phyloP scores from a whole-genome alignment of 129 eudicot genomes.

The Scalesia atractyloides region DNA sequence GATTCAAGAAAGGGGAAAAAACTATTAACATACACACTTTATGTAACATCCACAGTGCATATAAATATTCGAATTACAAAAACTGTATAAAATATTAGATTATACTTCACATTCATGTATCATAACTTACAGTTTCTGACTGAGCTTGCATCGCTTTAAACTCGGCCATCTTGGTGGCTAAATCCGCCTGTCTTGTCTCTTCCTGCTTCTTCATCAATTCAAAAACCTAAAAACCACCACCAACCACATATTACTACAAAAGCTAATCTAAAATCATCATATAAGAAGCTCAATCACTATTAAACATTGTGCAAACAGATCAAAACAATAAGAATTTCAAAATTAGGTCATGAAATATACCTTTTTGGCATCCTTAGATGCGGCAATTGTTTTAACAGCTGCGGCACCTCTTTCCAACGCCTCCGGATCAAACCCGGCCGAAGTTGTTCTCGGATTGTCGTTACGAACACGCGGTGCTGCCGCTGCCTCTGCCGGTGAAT shows the following conservation, averaged over 20 bases:
- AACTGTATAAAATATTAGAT: too few species aligned
- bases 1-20: neutral
- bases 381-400: constrained; percentile 53
- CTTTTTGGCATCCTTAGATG: constrained; percentile 66
- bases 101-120: constrained; percentile 2
- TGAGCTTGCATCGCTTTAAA: constrained; percentile 76
- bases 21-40: neutral
- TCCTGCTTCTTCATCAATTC: constrained; percentile 84
- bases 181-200: constrained; percentile 70
- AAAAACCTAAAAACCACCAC: constrained; percentile 51
- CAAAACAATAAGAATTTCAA: neutral
- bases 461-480: constrained; percentile 51
- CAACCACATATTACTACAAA: constrained; percentile 10
- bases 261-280: neutral
- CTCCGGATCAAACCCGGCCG: constrained; percentile 94
- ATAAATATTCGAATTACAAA: neutral
- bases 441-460: constrained; percentile 75
- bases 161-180: constrained; percentile 56
- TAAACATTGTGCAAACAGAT: neutral
- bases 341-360: constrained; percentile 38
- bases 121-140: constrained; percentile 65
- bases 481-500: constrained; percentile 22
- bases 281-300: neutral
- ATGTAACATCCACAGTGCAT: constrained; percentile 7
- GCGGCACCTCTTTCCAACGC: constrained; percentile 81